phyloP scores from a whole-genome alignment of 2,329 filamentous ascomycete species.

The Pyricularia sp. region DNA sequence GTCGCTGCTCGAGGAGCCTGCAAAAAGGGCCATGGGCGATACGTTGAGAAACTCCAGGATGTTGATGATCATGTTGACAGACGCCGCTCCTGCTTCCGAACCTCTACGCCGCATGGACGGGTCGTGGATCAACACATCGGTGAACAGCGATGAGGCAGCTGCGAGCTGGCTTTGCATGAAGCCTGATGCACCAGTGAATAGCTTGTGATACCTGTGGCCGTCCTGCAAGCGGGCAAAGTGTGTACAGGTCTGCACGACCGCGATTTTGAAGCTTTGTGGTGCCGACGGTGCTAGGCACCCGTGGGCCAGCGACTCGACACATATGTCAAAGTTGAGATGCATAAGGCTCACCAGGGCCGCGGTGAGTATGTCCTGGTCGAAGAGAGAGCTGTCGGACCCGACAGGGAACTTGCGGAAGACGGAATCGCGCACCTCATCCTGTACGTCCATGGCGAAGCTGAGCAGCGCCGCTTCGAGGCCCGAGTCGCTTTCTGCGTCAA shows the following conservation, averaged over 20 bases:
- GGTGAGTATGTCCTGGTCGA: conserved; percentile 53
- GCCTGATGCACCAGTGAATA: conserved; percentile 41
- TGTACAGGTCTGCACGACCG: conserved; percentile 47
- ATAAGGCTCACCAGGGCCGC: conserved; percentile 52
- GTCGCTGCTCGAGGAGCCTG: conserved; percentile 21
- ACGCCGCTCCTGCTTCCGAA: conserved; percentile 22
- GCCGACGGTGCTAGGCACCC: conserved; percentile 43
- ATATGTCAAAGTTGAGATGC: conserved; percentile 46
- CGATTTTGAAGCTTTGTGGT: conserved; percentile 47
- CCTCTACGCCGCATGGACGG: conserved; percentile 25
- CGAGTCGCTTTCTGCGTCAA: conserved; percentile 48
- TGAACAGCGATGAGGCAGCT: conserved; percentile 28
- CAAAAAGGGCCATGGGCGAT: conserved; percentile 36
- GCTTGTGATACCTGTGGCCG: conserved; percentile 33
- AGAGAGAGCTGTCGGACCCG: conserved; percentile 32
- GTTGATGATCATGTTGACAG: conserved; percentile 31
- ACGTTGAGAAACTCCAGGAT: conserved; percentile 45
- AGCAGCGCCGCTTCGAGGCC: conserved; percentile 43
- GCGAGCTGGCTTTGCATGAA: conserved; percentile 45
- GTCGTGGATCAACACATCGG: conserved; percentile 24
- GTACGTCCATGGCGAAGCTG: conserved; percentile 56
- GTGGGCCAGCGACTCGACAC: conserved; percentile 41
- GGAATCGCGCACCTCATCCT: conserved; percentile 54
- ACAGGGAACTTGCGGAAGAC: conserved; percentile 43
- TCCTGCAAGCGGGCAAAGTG: conserved; percentile 45